Evolutionary conservation across 192 early-diverging fungal species (phyloP).

Genomic region (Coemansia sp.): DNA sequence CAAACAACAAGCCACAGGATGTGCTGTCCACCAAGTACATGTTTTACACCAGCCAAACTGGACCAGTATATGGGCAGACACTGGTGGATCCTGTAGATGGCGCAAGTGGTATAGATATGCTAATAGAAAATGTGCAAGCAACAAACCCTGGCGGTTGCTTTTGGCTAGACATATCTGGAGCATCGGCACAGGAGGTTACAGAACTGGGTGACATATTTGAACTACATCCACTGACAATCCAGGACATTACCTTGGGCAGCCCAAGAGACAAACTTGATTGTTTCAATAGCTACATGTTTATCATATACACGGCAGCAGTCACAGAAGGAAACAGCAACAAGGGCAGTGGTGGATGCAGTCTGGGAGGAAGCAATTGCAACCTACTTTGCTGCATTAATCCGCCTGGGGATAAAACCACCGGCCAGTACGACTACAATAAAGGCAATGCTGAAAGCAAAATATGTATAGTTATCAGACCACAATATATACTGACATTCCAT

Average conservation of each 20-base stretch:
- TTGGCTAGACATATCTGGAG: constrained; percentile 67
- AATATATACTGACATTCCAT: constrained; percentile 36
- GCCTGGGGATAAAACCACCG: neutral
- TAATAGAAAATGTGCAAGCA: constrained; percentile 1
- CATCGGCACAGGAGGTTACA: constrained; percentile 56
- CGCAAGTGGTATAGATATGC: constrained; percentile 6
- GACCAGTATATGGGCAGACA: constrained; percentile 11
- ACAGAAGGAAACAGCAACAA: neutral
- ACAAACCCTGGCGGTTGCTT: constrained; percentile 44
- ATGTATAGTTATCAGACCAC: constrained; percentile 26
- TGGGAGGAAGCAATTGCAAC: neutral
- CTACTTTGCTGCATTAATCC: neutral
- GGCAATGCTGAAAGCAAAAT: constrained; percentile 2
- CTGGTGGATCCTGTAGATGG: constrained; percentile 9
- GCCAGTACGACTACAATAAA: neutral
- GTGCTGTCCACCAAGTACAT: constrained; percentile 15
- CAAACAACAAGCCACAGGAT: neutral
- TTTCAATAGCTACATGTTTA: constrained; percentile 59
- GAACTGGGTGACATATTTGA: constrained; percentile 60
- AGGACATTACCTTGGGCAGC: constrained; percentile 87
- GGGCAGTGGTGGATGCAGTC: neutral
- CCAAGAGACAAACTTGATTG: constrained; percentile 89
- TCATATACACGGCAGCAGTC: constrained; percentile 49
- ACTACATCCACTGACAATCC: constrained; percentile 73
- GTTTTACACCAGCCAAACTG: constrained; percentile 35